Evolutionary conservation across 2,329 filamentous ascomycete species (phyloP).

Genomic region (Neopestalotiopsis clavispora): DNA sequence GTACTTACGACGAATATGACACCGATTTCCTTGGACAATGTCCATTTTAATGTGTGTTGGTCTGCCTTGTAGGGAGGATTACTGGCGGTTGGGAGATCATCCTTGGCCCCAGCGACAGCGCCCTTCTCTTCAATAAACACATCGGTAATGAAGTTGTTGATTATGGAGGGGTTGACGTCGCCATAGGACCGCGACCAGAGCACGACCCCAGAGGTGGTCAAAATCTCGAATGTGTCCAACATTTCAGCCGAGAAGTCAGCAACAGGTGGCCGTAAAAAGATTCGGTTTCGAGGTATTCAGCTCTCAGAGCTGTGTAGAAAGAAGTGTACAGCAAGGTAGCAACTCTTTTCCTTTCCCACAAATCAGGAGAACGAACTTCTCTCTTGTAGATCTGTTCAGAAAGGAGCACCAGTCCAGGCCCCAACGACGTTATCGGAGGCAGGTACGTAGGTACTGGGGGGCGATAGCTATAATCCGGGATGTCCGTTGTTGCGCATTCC

Average conservation of each 20-base stretch:
- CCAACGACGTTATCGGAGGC: slow-evolving; percentile 15
- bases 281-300: slow-evolving; percentile 10
- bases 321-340: slow-evolving; percentile 12
- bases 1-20: slow-evolving; percentile 87
- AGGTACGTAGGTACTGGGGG: slow-evolving; percentile 3
- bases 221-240: slow-evolving; percentile 95
- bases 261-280: not conserved
- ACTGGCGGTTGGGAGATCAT: slow-evolving; percentile 60
- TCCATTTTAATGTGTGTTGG: slow-evolving; percentile 95
- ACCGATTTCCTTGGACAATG: slow-evolving; percentile 87
- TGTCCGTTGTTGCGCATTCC: not conserved
- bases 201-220: slow-evolving; percentile 95
- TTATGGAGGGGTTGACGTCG: slow-evolving; percentile 77
- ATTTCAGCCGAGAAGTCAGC: slow-evolving; percentile 52
- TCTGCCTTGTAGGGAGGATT: slow-evolving; percentile 86
- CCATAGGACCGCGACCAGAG: slow-evolving; percentile 92
- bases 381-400: slow-evolving; percentile 3
- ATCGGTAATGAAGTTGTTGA: slow-evolving; percentile 95
- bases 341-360: not conserved
- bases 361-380: not conserved
- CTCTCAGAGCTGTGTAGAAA: not conserved
- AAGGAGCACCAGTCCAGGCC: not conserved
- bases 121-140: slow-evolving; percentile 96
- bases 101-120: slow-evolving; percentile 63
- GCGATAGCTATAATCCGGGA: not conserved